Evolutionary conservation across 345 rosid genomes (phyloP), one percentile per base, ranked within the genome.

Genomic region (Punica granatum): DNA sequence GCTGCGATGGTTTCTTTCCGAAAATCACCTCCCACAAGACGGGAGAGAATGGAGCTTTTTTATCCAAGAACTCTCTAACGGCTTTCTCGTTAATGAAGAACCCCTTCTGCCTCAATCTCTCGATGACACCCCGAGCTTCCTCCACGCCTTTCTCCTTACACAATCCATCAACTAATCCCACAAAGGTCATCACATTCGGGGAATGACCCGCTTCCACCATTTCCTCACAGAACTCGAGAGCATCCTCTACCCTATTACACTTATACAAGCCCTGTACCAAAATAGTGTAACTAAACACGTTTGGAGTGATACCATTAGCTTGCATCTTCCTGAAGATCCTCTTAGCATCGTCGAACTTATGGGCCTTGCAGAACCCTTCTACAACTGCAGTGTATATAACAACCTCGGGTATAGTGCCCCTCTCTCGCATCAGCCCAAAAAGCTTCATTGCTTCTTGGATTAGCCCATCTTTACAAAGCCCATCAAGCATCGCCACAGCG

Each of bases 401-500:
- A 44, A 89, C 89, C 62, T 94, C 99, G 15, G 99, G 99, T 65
- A 89, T 86, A 4, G 92, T 81, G 56, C 96, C 96, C 72, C 82
- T 89, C 72, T 91, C 92, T 8, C 95, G 88, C 89, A 94, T 89
- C 68, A 68, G 48, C 35, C 84, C 88, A 28, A 94, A 94, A 37
- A 91, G 93, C 72, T 91, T 88, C 96, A 94, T 82, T 19, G 99
- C 98, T 70, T 89, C 98, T 23, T 86, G 91, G 31, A 86, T 80
- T 34, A 94, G 92, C 10, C 99, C 96, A 66, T 94, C 96, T 75
- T 89, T 94, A 82, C 96, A 94, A 23, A 89, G 88, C 3, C 99
- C 98, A 62, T 94, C 99, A 28, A 94, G 95, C 98, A 94, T 94
- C 15, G 96, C 87, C 3, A 91, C 97, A 0, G 98, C 98, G 70